These are phyloP conservation scores for Vigna radiata DNA, from an alignment of 306 rosid genomes.

Conservation along the genomic window DNA sequence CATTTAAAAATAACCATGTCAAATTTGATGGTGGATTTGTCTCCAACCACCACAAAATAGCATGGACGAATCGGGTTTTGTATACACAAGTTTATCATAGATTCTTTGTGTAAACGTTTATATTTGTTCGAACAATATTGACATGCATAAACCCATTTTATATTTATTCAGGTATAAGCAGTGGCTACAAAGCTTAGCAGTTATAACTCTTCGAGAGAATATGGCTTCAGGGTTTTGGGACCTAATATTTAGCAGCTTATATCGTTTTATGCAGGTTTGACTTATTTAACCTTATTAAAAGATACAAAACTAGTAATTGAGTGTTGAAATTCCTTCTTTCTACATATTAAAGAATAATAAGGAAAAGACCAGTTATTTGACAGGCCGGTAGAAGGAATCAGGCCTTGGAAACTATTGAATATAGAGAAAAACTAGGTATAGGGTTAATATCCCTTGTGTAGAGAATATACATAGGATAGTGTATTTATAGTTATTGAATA, in stretches of 20 bases:
- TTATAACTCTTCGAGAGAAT: conserved; percentile 66
- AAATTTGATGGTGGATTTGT: no score
- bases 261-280: conserved; percentile 77
- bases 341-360: neutral
- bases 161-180: conserved; percentile 63
- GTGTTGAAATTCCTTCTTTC: conserved; percentile 1
- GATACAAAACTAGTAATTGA: conserved; percentile 2
- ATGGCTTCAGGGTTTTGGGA: conserved; percentile 74
- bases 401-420: neutral
- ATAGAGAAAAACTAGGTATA: no score
- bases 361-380: neutral
- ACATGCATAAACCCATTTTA: conserved; percentile 39
- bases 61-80: neutral
- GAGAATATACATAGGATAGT: no score
- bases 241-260: conserved; percentile 66
- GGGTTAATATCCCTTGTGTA: no score
- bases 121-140: neutral
- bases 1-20: no score
- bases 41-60: no score
- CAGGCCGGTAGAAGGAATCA: neutral
- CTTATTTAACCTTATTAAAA: conserved; percentile 29
- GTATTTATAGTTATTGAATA: no score
- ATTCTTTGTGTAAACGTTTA: conserved; percentile 4
- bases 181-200: conserved; percentile 68
- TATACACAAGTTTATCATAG: conserved; percentile 1